Percentiles rank a stretch among this genome's conserved stretches.
Conservation (phyloP, 208 protist genomes). For the Acanthamoeba culbertsoni region DNA sequence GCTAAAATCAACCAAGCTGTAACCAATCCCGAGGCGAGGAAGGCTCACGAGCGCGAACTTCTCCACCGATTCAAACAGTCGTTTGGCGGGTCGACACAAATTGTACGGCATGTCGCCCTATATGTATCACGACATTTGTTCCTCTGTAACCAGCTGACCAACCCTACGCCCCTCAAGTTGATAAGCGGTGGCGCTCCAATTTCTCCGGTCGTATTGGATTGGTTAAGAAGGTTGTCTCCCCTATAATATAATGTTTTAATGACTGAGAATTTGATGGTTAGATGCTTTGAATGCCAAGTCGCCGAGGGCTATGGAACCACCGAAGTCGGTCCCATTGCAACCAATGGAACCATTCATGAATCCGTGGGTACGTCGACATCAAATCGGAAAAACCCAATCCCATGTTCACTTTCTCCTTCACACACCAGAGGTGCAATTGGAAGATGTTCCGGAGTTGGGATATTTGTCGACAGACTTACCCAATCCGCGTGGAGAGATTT, state of each 20-base stretch:
- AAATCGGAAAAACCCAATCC: neutral
- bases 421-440: neutral
- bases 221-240: neutral
- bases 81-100: neutral
- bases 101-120: neutral
- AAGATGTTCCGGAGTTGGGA: neutral
- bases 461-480: neutral
- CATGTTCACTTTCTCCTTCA: neutral
- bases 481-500: slow-evolving; percentile 47
- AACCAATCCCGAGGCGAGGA: neutral
- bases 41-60: neutral
- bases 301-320: slow-evolving; percentile 25
- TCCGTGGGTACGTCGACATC: neutral
- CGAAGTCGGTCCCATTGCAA: neutral
- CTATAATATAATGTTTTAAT: neutral
- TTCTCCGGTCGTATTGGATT: neutral
- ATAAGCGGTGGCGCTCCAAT: neutral
- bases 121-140: neutral
- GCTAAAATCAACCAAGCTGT: neutral
- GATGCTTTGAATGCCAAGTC: neutral
- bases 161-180: neutral
- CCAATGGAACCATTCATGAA: neutral
- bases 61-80: neutral
- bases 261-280: neutral
- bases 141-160: neutral